Evolutionary conservation across 2,329 filamentous ascomycete species (phyloP).

Genomic region (Biscogniauxia mediterranea): DNA sequence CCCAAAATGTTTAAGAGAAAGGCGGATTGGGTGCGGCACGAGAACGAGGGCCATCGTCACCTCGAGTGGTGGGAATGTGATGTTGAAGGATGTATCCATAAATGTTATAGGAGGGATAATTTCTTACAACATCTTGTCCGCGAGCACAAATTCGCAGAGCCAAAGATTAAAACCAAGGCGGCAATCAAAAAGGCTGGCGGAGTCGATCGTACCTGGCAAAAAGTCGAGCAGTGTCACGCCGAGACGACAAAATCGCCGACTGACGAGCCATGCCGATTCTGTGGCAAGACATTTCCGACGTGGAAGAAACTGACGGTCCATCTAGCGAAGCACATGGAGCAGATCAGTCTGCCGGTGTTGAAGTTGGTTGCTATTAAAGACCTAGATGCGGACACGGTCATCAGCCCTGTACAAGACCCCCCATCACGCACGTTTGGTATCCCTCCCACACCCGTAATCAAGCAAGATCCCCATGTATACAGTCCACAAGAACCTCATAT

Average conservation of each 20-base stretch:
- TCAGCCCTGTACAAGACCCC: constrained; percentile 64
- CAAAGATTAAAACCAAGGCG: constrained; percentile 73
- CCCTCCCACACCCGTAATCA: constrained; percentile 32
- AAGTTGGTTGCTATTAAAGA: constrained; percentile 52
- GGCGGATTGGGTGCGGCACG: constrained; percentile 92
- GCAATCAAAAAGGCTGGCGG: constrained; percentile 59
- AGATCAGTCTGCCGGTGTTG: constrained; percentile 80
- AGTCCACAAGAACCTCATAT: constrained; percentile 20
- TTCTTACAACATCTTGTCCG: constrained; percentile 90
- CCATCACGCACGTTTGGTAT: constrained; percentile 40
- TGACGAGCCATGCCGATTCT: constrained; percentile 84
- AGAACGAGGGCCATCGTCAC: constrained; percentile 87
- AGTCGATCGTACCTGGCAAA: constrained; percentile 68
- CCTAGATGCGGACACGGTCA: constrained; percentile 60
- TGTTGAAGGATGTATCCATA: constrained; percentile 75
- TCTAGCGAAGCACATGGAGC: constrained; percentile 90
- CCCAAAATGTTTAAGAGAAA: constrained; percentile 93
- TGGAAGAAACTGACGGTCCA: constrained; percentile 97
- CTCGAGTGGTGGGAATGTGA: constrained; percentile 90
- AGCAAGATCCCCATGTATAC: constrained; percentile 29
- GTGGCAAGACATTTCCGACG: constrained; percentile 72
- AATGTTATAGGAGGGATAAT: constrained; percentile 85
- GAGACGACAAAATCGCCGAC: constrained; percentile 65
- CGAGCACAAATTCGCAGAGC: constrained; percentile 84
- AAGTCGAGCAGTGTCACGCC: constrained; percentile 74